Percentiles rank a stretch among this genome's conserved stretches.
phyloP scores from a whole-genome alignment of 768 basidiomycete species.

The Xerocomellus amylosporus region DNA sequence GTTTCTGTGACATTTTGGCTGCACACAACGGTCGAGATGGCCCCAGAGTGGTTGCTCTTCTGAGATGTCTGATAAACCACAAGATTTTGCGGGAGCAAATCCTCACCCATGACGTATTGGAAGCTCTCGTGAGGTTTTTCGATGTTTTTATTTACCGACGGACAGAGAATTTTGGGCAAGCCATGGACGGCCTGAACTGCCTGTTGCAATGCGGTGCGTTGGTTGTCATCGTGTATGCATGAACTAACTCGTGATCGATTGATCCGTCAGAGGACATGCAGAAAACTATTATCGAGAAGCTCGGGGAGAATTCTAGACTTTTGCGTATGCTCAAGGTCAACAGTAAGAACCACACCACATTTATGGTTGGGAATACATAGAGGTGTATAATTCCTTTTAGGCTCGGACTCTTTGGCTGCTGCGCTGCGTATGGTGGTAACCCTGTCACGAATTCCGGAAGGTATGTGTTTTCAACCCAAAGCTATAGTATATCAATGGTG shows the following conservation, averaged over 20 bases:
- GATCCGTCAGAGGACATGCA: slow-evolving; percentile 11
- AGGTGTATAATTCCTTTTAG: neutral
- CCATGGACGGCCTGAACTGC: slow-evolving; percentile 21
- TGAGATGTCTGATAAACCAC: slow-evolving; percentile 21
- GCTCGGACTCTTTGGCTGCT: neutral
- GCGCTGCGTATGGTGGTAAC: slow-evolving; percentile 17
- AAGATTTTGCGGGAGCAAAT: slow-evolving; percentile 10
- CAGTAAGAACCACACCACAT: neutral
- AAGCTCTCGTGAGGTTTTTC: slow-evolving; percentile 10
- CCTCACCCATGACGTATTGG: slow-evolving; percentile 15
- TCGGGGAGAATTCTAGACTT: slow-evolving; percentile 11
- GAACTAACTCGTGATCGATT: no score
- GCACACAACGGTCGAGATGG: slow-evolving; percentile 15
- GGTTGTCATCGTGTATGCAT: neutral
- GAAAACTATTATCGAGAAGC: slow-evolving; percentile 1
- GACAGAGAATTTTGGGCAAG: slow-evolving; percentile 13
- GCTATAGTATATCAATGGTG: no score
- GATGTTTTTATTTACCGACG: slow-evolving; percentile 3
- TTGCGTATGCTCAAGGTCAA: slow-evolving; percentile 13
- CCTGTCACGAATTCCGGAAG: slow-evolving; percentile 12
- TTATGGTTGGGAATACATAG: neutral
- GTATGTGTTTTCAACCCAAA: neutral
- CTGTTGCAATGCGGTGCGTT: slow-evolving; percentile 19
- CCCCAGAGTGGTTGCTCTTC: slow-evolving; percentile 17
- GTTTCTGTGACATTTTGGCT: slow-evolving; percentile 7